phyloP scores from a whole-genome alignment of 805 yeast species.

The Ogataea chonburiensis region DNA sequence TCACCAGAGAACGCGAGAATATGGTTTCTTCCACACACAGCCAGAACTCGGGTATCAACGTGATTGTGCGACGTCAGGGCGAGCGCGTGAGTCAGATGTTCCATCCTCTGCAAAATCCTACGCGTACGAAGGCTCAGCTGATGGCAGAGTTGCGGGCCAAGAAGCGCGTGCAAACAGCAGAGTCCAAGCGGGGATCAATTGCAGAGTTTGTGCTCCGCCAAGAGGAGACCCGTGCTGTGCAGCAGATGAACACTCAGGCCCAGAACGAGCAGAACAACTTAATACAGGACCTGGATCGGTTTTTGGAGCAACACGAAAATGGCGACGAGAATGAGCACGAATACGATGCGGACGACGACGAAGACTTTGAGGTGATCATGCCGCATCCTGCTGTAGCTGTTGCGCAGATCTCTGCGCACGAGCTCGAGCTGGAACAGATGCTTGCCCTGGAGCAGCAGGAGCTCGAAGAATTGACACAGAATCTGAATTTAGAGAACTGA shows the following conservation, averaged over 20 bases:
- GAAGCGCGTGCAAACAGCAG: slow-evolving; percentile 17
- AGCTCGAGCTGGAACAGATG: slow-evolving; percentile 32
- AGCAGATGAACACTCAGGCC: slow-evolving; percentile 12
- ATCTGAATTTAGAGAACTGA: slow-evolving; percentile 17
- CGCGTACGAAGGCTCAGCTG: slow-evolving; percentile 2
- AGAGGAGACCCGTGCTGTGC: slow-evolving; percentile 17
- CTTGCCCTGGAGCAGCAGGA: slow-evolving; percentile 28
- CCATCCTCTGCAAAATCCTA: slow-evolving; percentile 19
- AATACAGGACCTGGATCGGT: slow-evolving; percentile 20
- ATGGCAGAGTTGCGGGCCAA: slow-evolving; percentile 12
- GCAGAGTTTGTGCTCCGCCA: slow-evolving; percentile 29
- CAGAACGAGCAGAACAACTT: slow-evolving; percentile 23
- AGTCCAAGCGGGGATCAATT: slow-evolving; percentile 27
- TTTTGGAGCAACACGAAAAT: slow-evolving; percentile 12
- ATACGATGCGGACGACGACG: slow-evolving; percentile 31
- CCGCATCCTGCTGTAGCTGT: neutral
- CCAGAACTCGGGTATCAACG: neutral
- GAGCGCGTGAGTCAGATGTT: slow-evolving; percentile 22
- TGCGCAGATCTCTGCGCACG: slow-evolving; percentile 8
- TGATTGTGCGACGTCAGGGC: slow-evolving; percentile 8
- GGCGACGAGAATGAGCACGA: slow-evolving; percentile 20
- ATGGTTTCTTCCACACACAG: neutral
- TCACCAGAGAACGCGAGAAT: slow-evolving; percentile 1
- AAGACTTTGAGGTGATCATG: slow-evolving; percentile 9
- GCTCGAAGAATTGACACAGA: slow-evolving; percentile 31